These are phyloP conservation scores for Yamadazyma laniorum DNA, from an alignment of 805 yeast genomes.

Conservation along the genomic window DNA sequence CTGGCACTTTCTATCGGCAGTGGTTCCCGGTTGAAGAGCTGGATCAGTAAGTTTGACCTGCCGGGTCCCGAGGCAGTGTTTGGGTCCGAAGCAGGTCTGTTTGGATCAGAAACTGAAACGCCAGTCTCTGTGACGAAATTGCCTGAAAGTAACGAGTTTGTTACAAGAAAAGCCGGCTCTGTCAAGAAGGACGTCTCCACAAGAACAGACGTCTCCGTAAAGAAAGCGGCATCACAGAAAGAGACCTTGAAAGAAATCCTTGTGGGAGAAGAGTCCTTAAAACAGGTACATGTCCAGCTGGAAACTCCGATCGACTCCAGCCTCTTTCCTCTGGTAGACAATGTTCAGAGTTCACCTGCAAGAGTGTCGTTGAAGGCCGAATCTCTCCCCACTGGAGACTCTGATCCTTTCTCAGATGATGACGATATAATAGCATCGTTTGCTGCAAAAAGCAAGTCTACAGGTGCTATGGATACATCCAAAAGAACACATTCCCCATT, in stretches of 20 bases:
- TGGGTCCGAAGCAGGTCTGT: too few relatives aligned
- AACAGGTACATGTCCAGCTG: too few relatives aligned
- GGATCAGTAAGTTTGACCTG: slow-evolving; percentile 27
- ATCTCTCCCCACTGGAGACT: neutral
- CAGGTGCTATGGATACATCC: neutral
- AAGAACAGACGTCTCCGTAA: neutral
- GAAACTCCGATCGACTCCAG: too few relatives aligned
- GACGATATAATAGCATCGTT: slow-evolving; percentile 12
- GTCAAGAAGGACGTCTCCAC: too few relatives aligned
- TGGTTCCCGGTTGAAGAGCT: slow-evolving; percentile 19
- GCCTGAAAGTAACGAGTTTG: too few relatives aligned
- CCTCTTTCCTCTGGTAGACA: neutral
- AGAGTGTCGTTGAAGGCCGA: neutral
- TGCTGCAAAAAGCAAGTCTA: neutral
- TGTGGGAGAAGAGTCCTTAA: neutral
- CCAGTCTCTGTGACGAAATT: too few relatives aligned
- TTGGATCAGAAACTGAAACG: too few relatives aligned
- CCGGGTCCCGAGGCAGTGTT: neutral
- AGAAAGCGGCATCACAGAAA: neutral
- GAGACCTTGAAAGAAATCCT: neutral
- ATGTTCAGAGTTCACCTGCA: neutral
- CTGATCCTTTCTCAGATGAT: slow-evolving; percentile 22
- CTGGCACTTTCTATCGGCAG: neutral
- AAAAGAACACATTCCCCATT: neutral
- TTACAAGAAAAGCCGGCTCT: too few relatives aligned